Conservation (phyloP, 345 rosid species). For the Gossypium herbaceum region DNA sequence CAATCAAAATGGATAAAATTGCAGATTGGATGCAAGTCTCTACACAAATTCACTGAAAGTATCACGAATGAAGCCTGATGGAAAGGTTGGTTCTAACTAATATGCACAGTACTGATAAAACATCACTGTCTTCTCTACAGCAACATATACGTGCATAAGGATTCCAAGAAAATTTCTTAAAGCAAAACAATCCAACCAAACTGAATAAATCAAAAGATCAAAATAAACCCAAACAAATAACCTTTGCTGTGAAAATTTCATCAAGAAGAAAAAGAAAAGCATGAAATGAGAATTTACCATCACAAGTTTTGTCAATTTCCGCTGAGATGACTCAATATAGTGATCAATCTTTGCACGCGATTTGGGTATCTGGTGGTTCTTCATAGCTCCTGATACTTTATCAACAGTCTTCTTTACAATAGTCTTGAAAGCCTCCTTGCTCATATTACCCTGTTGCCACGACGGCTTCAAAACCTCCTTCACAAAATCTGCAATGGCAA, state of each 20-base stretch:
- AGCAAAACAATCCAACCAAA: conserved; percentile 7
- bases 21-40: neutral
- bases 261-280: neutral
- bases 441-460: conserved; percentile 93
- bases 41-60: neutral
- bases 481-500: conserved; percentile 77
- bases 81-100: conserved; percentile 1
- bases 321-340: conserved; percentile 63
- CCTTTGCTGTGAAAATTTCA: neutral
- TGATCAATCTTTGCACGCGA: conserved; percentile 76
- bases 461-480: conserved; percentile 88
- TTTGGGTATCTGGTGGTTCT: conserved; percentile 68
- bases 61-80: neutral
- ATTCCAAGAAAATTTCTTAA: neutral
- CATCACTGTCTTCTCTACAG: neutral
- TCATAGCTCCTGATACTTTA: conserved; percentile 79
- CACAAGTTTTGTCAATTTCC: conserved; percentile 86
- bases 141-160: neutral
- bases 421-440: conserved; percentile 91
- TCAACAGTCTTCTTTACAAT: conserved; percentile 89
- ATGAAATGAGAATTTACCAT: conserved; percentile 49
- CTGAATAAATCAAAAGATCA: neutral
- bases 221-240: neutral
- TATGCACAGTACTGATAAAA: neutral
- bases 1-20: neutral